phyloP scores from a whole-genome alignment of 192 early-diverging fungal species.

The Glomus cerebriforme region DNA sequence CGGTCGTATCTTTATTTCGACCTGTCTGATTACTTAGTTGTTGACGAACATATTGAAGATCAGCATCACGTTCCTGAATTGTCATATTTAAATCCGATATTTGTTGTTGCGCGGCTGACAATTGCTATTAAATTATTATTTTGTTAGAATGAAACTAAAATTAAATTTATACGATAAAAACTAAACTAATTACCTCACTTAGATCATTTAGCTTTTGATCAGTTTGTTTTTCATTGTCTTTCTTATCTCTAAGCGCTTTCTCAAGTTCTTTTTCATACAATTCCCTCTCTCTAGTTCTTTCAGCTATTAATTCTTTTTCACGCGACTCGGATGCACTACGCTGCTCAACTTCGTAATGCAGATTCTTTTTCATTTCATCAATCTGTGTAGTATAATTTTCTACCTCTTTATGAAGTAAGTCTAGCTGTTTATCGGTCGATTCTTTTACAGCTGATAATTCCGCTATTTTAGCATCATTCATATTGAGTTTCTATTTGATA shows the following conservation, averaged over 20 bases:
- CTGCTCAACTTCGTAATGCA: background rate
- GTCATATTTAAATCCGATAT: conserved; percentile 37
- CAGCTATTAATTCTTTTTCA: conserved; percentile 9
- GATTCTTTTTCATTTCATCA: background rate
- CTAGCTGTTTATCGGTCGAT: background rate
- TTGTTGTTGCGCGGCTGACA: conserved; percentile 33
- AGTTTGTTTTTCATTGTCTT: conserved; percentile 35
- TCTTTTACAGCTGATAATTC: background rate
- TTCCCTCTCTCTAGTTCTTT: conserved; percentile 21
- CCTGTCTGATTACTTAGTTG: conserved; percentile 38
- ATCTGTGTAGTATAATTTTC: conserved; percentile 19
- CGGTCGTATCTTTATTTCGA: conserved; percentile 41
- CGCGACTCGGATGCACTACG: background rate
- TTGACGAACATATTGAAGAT: conserved; percentile 38
- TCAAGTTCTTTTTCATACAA: conserved; percentile 32
- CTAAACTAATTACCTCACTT: conserved; percentile 34
- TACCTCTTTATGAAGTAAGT: conserved; percentile 3
- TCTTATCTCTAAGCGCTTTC: conserved; percentile 20
- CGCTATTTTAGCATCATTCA: background rate
- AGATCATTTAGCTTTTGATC: conserved; percentile 35
- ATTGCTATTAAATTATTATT: conserved; percentile 31
- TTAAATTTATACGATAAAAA: background rate
- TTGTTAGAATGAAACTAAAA: background rate
- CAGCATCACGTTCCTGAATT: conserved; percentile 42
- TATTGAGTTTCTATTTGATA: conserved; percentile 3